Base-by-base conservation (phyloP, 1,284 basidiomycete species). In the Coniferiporia sulphurascens region DNA sequence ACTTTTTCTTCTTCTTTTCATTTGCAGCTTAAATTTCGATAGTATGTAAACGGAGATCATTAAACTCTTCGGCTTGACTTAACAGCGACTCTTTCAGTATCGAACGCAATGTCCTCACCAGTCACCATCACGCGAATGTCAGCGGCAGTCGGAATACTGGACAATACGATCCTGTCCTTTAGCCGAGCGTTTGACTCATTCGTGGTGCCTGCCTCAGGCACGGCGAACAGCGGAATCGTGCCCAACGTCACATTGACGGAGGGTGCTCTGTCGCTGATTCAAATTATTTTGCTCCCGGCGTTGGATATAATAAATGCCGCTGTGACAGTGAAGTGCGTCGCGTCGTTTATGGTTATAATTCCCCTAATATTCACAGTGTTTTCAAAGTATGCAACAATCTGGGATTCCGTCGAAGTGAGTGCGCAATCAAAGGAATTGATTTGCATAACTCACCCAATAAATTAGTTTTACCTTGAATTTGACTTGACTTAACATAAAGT, bases 111-210 rank as follows among this genome's bases (percentile, higher is more conserved):
- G 10, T 34, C 59, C n/a, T 12, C 54, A 22, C 22, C 59, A 19
- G 53, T 44, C 7, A 60, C 59, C 12, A 56, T 60, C 43, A 46
- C 22, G 34, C 48, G 41, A 8, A 60, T 60, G 22, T n/a, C 41
- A 10, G 59, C 53, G 8, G 9, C 32, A 15, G 22, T 60, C 19
- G 59, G 59, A 12, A 36, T 46, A 12, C 49, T 60, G 21, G 59
- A 38, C 3, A 45, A 50, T 15, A 34, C 48, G n/a, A 52, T 56
- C 13, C 22, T 56, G 9, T 51, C 59, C 5, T 79, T 80, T 66
- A 66, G 71, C 59, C 74, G 78, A 55, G 73, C 72, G 10, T 80
- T 80, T 67, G 52, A 67, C 41, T 66, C 57, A 19, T 68, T 76
- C 56, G 67, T 74, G 34, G 69, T 78, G 17, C 71, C 72, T 19